These are phyloP conservation scores for Neonectria neomacrospora DNA, from an alignment of 2,329 filamentous ascomycete genomes.

Conservation along the genomic window DNA sequence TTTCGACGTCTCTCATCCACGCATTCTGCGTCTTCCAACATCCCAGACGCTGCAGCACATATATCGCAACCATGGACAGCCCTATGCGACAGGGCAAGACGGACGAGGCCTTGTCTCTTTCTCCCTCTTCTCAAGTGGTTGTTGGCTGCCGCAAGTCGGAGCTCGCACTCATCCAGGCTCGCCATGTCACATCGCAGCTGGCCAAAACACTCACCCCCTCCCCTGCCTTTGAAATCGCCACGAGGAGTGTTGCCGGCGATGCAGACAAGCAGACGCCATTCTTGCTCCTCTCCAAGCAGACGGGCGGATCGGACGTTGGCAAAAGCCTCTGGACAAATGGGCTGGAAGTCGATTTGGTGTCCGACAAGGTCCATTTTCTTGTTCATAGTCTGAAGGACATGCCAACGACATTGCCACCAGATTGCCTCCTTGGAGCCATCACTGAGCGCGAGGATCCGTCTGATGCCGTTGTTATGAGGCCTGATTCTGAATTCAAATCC, in stretches of 20 bases:
- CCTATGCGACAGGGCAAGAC: neutral
- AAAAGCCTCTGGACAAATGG: slow-evolving; percentile 6
- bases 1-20: neutral
- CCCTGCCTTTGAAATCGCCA: neutral
- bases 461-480: neutral
- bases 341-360: neutral
- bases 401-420: neutral
- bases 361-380: neutral
- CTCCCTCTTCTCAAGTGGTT: neutral
- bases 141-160: slow-evolving; percentile 1
- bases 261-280: slow-evolving; percentile 1
- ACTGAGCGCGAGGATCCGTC: neutral
- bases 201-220: neutral
- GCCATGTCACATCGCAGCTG: neutral
- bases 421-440: neutral
- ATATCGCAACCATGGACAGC: neutral
- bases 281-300: slow-evolving; percentile 1
- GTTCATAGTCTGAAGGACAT: slow-evolving; percentile 1
- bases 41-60: neutral
- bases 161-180: slow-evolving; percentile 1
- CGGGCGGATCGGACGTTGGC: neutral
- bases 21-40: neutral
- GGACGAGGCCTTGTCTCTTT: neutral
- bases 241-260: neutral
- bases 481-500: neutral